Evolutionary conservation across 805 yeast genomes (phyloP).

Genomic region (Metschnikowia koreensis): DNA sequence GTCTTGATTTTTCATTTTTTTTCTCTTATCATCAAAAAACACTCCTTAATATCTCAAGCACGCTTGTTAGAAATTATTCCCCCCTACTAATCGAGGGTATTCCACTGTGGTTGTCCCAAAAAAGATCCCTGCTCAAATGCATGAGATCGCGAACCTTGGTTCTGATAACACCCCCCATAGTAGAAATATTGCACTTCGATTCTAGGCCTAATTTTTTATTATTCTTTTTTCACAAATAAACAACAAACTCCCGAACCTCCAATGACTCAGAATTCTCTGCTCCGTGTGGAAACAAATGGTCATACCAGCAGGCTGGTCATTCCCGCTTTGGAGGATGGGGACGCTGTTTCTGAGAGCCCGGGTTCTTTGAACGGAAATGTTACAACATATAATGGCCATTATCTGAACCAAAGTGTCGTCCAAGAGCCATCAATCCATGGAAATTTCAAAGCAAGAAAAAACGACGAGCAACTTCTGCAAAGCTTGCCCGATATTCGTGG

Average conservation of each 20-base stretch:
- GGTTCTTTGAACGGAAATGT: neutral
- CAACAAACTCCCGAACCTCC: neutral
- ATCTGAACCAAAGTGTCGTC: neutral
- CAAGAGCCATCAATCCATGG: neutral
- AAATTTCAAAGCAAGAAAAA: neutral
- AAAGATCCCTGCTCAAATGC: neutral
- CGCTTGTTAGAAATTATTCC: too few species aligned
- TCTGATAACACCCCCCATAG: neutral
- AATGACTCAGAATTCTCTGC: neutral
- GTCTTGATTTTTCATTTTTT: too few species aligned
- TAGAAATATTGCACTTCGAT: too few species aligned
- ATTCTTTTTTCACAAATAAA: neutral
- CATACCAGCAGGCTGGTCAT: neutral
- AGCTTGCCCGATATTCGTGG: constrained; percentile 8
- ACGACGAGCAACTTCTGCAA: constrained; percentile 2
- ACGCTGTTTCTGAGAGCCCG: neutral
- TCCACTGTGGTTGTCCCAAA: neutral
- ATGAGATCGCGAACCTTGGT: neutral
- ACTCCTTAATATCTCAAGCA: too few species aligned
- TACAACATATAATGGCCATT: neutral
- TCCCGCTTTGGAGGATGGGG: neutral
- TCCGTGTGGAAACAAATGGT: neutral
- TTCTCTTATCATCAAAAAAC: too few species aligned
- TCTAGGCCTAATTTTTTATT: neutral
- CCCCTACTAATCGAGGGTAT: too few species aligned